Percentiles rank a stretch among this genome's conserved stretches.
These are phyloP conservation scores for Agastache rugosa DNA, from an alignment of 257 asterid species.

Conservation along the genomic window DNA sequence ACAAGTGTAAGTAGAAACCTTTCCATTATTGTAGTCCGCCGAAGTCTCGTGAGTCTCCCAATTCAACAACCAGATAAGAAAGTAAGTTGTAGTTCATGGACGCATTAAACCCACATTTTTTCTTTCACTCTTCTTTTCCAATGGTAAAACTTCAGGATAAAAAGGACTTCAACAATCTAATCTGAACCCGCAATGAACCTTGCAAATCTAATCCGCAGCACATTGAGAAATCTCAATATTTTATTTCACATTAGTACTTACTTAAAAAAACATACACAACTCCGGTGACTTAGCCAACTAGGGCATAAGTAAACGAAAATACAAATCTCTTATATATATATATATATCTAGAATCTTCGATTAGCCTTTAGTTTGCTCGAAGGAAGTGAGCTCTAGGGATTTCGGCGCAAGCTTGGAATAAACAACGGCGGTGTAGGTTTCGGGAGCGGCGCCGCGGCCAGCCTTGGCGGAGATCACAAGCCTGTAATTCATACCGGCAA, in stretches of 20 bases:
- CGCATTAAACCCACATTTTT: neutral
- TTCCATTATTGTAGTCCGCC: neutral
- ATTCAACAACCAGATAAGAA: neutral
- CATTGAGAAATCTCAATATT: neutral
- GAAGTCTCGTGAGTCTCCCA: neutral
- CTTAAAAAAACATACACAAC: neutral
- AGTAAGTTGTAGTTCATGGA: neutral
- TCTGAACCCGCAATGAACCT: neutral
- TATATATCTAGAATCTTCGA: neutral
- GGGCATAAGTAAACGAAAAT: neutral
- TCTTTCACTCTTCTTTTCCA: no score
- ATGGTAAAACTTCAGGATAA: no score
- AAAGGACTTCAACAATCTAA: neutral
- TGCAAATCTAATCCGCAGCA: no score
- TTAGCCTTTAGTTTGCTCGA: neutral
- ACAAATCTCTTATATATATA: neutral
- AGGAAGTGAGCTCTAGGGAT: constrained; percentile 11
- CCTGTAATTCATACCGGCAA: constrained; percentile 48
- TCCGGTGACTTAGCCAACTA: neutral
- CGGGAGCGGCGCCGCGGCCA: constrained; percentile 30
- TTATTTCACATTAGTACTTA: neutral
- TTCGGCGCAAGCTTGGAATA: constrained; percentile 39
- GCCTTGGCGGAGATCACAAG: constrained; percentile 42
- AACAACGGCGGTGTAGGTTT: constrained; percentile 46
- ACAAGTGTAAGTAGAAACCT: neutral